phyloP scores from a whole-genome alignment of 257 asterid genomes.

The Fraxinus quadrangulata region DNA sequence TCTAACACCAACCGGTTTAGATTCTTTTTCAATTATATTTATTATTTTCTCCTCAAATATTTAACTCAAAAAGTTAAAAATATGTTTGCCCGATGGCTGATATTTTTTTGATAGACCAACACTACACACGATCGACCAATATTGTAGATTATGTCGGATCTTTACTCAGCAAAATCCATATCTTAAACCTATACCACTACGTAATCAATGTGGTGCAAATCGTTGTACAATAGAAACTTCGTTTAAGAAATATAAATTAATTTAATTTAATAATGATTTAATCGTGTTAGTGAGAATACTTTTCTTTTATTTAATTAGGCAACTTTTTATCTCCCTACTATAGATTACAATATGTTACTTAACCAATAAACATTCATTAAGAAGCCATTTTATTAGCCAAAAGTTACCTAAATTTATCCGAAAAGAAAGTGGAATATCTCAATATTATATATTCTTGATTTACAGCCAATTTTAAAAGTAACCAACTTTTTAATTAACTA shows the following conservation, averaged over 20 bases:
- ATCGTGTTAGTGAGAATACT: background rate
- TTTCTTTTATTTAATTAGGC: background rate
- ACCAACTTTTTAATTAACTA: background rate
- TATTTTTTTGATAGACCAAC: too few species aligned
- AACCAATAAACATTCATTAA: constrained; percentile 1
- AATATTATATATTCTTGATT: constrained; percentile 2
- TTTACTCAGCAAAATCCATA: background rate
- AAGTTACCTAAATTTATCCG: background rate
- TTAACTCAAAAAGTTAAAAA: too few species aligned
- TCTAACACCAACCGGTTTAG: too few species aligned
- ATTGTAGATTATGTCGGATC: background rate
- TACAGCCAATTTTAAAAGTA: background rate
- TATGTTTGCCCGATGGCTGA: too few species aligned
- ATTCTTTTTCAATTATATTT: too few species aligned
- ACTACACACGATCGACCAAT: background rate
- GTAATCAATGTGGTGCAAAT: background rate
- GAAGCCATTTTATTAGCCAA: constrained; percentile 3
- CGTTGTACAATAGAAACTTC: background rate
- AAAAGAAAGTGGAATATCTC: background rate
- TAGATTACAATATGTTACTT: background rate
- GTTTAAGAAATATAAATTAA: background rate
- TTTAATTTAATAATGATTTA: background rate
- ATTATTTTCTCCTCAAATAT: too few species aligned
- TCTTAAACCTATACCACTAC: background rate
- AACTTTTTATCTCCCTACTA: background rate